phyloP scores from a whole-genome alignment of 2,329 filamentous ascomycete genomes.

The Pestalotiopsis sp. region DNA sequence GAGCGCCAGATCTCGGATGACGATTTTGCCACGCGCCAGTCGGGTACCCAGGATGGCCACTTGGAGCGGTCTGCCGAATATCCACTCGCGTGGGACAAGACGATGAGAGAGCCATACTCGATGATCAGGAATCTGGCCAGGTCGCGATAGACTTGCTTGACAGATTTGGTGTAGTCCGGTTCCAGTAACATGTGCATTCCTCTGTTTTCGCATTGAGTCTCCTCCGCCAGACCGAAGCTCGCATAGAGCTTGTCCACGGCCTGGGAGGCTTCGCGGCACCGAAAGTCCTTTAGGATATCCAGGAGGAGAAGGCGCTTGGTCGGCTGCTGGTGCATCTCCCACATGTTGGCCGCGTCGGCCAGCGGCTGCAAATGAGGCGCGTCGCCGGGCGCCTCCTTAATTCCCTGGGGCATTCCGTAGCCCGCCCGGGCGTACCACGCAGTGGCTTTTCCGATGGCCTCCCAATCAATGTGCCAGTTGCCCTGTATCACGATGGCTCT shows the following conservation, averaged over 20 bases:
- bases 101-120: not conserved
- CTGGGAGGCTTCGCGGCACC: not conserved
- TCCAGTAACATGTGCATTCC: conserved; percentile 5
- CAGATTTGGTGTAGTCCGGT: conserved; percentile 13
- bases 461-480: conserved; percentile 12
- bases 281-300: not conserved
- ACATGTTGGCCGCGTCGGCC: not conserved
- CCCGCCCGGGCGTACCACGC: not conserved
- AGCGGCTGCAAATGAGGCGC: not conserved
- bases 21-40: conserved; percentile 14
- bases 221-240: conserved; percentile 6
- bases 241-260: conserved; percentile 3
- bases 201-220: not conserved
- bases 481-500: conserved; percentile 12
- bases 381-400: not conserved
- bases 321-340: not conserved
- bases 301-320: not conserved
- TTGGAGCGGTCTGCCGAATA: not conserved
- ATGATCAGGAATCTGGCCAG: conserved; percentile 8
- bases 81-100: not conserved
- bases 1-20: conserved; percentile 17
- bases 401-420: not conserved
- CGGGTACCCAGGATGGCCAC: conserved; percentile 17
- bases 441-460: conserved; percentile 3
- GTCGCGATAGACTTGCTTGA: conserved; percentile 13